Evolutionary conservation across 2,329 filamentous ascomycete genomes (phyloP).

Genomic region (Macroventuria anomochaeta): DNA sequence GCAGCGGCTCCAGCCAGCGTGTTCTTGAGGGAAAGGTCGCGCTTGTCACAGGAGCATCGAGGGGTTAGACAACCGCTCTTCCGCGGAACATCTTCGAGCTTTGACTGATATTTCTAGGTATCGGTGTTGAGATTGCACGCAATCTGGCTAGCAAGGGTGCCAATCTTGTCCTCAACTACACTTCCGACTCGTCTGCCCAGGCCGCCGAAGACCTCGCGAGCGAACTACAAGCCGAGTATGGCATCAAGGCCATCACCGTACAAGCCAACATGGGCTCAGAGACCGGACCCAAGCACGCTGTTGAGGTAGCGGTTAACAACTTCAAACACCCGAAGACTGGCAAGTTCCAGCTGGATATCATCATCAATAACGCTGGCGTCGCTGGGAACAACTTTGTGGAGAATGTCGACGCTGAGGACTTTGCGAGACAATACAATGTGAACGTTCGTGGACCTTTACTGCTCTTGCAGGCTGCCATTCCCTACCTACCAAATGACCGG

Average conservation of each 20-base stretch:
- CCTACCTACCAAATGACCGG: conserved; percentile 72
- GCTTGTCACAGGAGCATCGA: conserved; percentile 79
- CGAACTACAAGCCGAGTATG: conserved; percentile 63
- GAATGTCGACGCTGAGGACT: conserved; percentile 69
- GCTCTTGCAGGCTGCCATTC: conserved; percentile 74
- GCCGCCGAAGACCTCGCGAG: conserved; percentile 61
- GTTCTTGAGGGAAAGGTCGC: conserved; percentile 73
- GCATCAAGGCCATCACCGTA: conserved; percentile 66
- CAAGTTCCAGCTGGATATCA: conserved; percentile 76
- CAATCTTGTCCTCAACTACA: conserved; percentile 74
- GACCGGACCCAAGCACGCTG: conserved; percentile 65
- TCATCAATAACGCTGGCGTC: conserved; percentile 85
- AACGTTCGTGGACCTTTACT: conserved; percentile 85
- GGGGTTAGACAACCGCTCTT: conserved; percentile 59
- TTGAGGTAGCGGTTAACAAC: conserved; percentile 65
- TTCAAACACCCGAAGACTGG: conserved; percentile 62
- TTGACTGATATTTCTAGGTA: conserved; percentile 60
- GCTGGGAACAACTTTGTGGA: conserved; percentile 68
- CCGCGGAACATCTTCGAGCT: neutral
- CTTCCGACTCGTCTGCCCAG: conserved; percentile 65
- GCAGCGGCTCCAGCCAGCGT: conserved; percentile 38
- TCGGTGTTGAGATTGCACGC: conserved; percentile 70
- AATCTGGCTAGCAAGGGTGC: conserved; percentile 77
- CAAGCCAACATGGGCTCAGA: conserved; percentile 75
- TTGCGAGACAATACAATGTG: conserved; percentile 74